Evolutionary conservation across 2,329 filamentous ascomycete species (phyloP).

Genomic region (Aspergillus hiratsukae): DNA sequence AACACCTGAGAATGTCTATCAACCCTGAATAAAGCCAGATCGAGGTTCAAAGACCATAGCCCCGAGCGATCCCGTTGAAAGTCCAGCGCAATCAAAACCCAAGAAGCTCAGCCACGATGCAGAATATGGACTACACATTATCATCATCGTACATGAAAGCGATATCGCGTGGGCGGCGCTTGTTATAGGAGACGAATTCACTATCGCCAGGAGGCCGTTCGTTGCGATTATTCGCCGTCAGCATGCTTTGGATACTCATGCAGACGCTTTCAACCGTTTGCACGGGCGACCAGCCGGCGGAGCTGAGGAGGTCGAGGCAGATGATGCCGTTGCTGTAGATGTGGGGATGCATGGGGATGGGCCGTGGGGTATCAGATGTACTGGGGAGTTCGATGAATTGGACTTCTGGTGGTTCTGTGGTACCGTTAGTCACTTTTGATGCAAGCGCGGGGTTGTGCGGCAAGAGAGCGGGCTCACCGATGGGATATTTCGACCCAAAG

Average conservation of each 20-base stretch:
- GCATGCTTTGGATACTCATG: constrained; percentile 97
- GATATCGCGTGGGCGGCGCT: constrained; percentile 77
- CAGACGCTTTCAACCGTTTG: constrained; percentile 96
- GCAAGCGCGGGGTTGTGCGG: neutral
- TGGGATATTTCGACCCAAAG: constrained; percentile 81
- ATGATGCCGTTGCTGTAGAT: constrained; percentile 99
- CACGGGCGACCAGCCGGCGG: constrained; percentile 89
- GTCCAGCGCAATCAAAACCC: neutral
- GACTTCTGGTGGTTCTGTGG: constrained; percentile 85
- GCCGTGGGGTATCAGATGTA: constrained; percentile 40
- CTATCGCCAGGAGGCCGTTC: constrained; percentile 87
- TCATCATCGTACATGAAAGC: constrained; percentile 93
- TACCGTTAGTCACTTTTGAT: neutral
- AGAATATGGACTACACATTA: constrained; percentile 50
- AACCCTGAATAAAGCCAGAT: neutral
- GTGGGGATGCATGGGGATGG: constrained; percentile 91
- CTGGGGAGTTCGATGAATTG: constrained; percentile 65
- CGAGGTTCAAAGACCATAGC: too few relatives aligned
- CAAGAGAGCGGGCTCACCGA: constrained; percentile 57
- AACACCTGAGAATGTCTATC: neutral
- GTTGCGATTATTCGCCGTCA: constrained; percentile 89
- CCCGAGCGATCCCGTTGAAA: neutral
- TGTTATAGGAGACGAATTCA: constrained; percentile 79
- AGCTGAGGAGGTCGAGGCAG: constrained; percentile 85
- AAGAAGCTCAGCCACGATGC: neutral